Evolutionary conservation across 495 filamentous ascomycete species (phyloP).

Genomic region (Hypomontagnella monticulosa): DNA sequence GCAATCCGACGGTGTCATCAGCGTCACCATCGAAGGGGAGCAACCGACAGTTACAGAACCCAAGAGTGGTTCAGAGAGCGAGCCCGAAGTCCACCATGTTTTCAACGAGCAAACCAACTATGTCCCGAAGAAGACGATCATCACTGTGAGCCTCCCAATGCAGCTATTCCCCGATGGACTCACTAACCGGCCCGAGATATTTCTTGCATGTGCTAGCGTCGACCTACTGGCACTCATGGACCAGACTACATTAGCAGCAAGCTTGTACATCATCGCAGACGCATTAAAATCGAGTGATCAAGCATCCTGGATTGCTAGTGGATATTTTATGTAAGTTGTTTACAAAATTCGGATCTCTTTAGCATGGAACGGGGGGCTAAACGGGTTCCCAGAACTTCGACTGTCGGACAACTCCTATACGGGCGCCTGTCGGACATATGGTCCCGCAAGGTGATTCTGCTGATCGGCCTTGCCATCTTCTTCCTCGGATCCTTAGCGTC

Average conservation of each 20-base stretch:
- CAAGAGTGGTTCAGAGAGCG: conserved; percentile 16
- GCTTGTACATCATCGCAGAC: conserved; percentile 61
- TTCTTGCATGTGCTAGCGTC: conserved; percentile 65
- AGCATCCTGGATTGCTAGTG: conserved; percentile 64
- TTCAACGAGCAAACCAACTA: conserved; percentile 68
- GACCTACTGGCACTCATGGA: conserved; percentile 65
- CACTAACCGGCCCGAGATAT: conserved; percentile 53
- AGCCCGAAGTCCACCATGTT: conserved; percentile 32
- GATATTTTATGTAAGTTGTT: conserved; percentile 61
- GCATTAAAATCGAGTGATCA: conserved; percentile 58
- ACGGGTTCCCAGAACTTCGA: conserved; percentile 53
- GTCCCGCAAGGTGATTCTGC: conserved; percentile 64
- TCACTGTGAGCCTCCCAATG: conserved; percentile 51
- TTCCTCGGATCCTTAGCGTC: conserved; percentile 64
- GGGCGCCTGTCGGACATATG: conserved; percentile 67
- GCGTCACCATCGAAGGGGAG: not conserved
- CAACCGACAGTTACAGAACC: conserved; percentile 2
- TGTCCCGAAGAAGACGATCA: conserved; percentile 60
- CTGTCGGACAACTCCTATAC: conserved; percentile 65
- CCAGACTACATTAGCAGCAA: conserved; percentile 63
- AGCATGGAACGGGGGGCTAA: conserved; percentile 5
- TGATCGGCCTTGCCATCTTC: conserved; percentile 62
- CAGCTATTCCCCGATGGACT: not conserved
- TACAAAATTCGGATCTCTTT: not conserved
- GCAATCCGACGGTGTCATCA: conserved; percentile 14